Percentiles rank a stretch among this genome's conserved stretches.
phyloP scores from a whole-genome alignment of 208 protist genomes.

The Spongospora subterranea region DNA sequence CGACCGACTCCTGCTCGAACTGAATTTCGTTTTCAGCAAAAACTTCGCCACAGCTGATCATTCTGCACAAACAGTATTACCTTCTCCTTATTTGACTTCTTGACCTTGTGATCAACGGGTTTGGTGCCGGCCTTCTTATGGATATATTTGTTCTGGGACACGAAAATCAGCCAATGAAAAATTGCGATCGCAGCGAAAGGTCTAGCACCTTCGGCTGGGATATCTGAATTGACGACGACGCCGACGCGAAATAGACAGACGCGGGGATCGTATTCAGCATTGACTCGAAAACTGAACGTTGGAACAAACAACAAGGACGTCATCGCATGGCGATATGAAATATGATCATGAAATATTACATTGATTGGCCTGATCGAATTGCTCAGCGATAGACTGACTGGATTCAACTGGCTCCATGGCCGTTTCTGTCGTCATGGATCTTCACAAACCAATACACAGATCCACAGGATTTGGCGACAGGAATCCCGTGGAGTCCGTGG shows the following conservation, averaged over 20 bases:
- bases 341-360: no score
- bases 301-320: background rate
- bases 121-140: constrained; percentile 25
- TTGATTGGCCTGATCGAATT: no score
- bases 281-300: constrained; percentile 32
- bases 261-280: constrained; percentile 35
- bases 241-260: constrained; percentile 25
- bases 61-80: background rate
- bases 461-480: no score
- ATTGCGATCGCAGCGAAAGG: background rate
- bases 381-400: no score
- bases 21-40: background rate
- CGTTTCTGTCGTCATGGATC: no score
- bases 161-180: background rate
- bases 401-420: no score
- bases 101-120: background rate
- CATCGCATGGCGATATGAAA: no score
- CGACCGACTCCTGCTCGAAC: background rate
- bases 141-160: background rate
- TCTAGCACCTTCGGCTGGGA: background rate
- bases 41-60: background rate
- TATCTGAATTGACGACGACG: background rate
- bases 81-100: constrained; percentile 25
- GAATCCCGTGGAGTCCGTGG: no score
- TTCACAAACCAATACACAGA: no score